Percentiles rank a stretch among this genome's conserved stretches.
Conservation (phyloP, 208 protist species). For the Crithidia sp. region DNA sequence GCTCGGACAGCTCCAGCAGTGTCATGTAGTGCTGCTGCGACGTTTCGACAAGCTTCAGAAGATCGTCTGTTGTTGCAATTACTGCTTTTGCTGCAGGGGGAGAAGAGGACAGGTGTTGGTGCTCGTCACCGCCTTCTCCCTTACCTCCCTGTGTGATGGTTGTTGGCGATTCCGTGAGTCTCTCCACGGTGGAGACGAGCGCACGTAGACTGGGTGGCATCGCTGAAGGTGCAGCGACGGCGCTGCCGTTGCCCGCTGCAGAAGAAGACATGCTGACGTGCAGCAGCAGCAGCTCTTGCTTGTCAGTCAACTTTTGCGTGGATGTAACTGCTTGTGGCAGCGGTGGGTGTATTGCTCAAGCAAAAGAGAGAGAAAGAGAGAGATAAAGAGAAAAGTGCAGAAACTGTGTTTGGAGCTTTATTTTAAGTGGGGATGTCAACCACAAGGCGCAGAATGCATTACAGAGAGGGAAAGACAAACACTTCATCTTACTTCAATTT, state of each 20-base stretch:
- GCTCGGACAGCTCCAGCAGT: constrained; percentile 34
- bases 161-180: not conserved
- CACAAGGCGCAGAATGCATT: too few relatives aligned
- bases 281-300: not conserved
- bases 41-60: constrained; percentile 39
- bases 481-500: too few relatives aligned
- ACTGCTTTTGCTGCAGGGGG: not conserved
- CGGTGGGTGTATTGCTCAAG: too few relatives aligned
- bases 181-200: constrained; percentile 3
- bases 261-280: not conserved
- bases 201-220: constrained; percentile 2
- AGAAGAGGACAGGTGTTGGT: not conserved
- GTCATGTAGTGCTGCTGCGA: constrained; percentile 36
- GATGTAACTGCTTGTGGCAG: too few relatives aligned
- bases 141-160: not conserved
- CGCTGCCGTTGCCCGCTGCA: not conserved
- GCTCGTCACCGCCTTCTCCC: not conserved
- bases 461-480: too few relatives aligned
- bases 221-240: not conserved
- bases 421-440: too few relatives aligned
- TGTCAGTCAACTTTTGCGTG: too few relatives aligned
- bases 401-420: too few relatives aligned
- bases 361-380: too few relatives aligned
- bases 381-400: too few relatives aligned
- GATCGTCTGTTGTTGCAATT: constrained; percentile 26